Percentiles rank a stretch among this genome's conserved stretches.
Evolutionary conservation across 306 rosid genomes (phyloP).

Genomic region (Astragalus membranaceus): DNA sequence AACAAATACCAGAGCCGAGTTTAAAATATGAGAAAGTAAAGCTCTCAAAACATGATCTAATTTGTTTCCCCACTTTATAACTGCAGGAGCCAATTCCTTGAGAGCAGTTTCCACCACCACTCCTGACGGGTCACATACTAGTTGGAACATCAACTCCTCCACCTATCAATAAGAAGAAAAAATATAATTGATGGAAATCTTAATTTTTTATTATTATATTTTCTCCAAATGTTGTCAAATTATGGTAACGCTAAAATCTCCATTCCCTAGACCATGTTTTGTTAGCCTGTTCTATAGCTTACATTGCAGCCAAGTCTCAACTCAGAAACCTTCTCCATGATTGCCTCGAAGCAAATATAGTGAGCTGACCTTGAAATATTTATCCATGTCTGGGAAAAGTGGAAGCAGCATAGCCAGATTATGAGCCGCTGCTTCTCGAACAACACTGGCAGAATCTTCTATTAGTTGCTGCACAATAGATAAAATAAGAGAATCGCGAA

Average conservation of each 20-base stretch:
- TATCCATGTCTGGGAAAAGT: slow-evolving; percentile 82
- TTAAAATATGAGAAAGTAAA: slow-evolving; percentile 59
- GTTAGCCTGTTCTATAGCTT: slow-evolving; percentile 91
- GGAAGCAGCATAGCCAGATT: slow-evolving; percentile 97
- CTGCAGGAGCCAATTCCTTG: slow-evolving; percentile 82
- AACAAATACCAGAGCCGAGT: slow-evolving; percentile 66
- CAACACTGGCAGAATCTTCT: slow-evolving; percentile 90
- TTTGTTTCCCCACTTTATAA: slow-evolving; percentile 83
- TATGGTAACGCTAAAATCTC: slow-evolving; percentile 50
- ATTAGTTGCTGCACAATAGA: slow-evolving; percentile 89
- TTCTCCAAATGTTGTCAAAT: slow-evolving; percentile 32
- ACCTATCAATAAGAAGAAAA: slow-evolving; percentile 53
- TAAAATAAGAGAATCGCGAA: slow-evolving; percentile 90
- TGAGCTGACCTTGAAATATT: slow-evolving; percentile 99
- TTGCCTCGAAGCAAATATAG: slow-evolving; percentile 99
- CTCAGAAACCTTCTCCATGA: slow-evolving; percentile 99
- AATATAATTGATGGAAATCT: slow-evolving; percentile 32
- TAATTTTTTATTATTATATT: slow-evolving; percentile 12
- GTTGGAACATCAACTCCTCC: slow-evolving; percentile 95
- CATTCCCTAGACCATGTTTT: slow-evolving; percentile 83
- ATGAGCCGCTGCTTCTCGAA: slow-evolving; percentile 90
- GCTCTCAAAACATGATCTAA: slow-evolving; percentile 68
- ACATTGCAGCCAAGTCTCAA: slow-evolving; percentile 97
- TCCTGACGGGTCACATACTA: slow-evolving; percentile 92
- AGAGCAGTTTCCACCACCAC: slow-evolving; percentile 86